These are phyloP conservation scores for Xenoacremonium recifei DNA, from an alignment of 2,329 filamentous ascomycete species.

Conservation along the genomic window DNA sequence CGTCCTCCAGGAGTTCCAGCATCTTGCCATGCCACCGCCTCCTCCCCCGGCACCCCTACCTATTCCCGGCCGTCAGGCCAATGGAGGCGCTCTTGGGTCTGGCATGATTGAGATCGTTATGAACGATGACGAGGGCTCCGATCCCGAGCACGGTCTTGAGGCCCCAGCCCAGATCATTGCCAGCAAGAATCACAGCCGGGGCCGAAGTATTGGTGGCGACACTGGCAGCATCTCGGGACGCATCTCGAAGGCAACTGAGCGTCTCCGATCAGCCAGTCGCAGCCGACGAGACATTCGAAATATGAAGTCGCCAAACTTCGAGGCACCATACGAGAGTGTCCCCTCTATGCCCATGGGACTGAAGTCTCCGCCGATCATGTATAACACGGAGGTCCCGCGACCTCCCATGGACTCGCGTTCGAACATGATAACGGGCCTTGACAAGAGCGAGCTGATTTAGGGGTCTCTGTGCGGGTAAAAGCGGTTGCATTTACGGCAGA, in stretches of 20 bases:
- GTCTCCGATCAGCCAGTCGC: constrained; percentile 59
- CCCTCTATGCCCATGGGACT: constrained; percentile 26
- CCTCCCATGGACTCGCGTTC: constrained; percentile 31
- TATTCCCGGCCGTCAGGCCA: constrained; percentile 36
- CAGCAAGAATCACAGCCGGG: constrained; percentile 49
- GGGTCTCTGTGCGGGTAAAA: constrained; percentile 9
- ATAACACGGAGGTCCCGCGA: constrained; percentile 35
- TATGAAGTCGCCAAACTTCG: constrained; percentile 26
- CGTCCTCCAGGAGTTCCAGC: constrained; percentile 61
- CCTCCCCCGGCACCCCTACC: constrained; percentile 60
- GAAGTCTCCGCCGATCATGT: constrained; percentile 36
- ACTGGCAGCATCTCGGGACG: constrained; percentile 52
- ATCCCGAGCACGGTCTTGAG: constrained; percentile 23
- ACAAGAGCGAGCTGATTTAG: constrained; percentile 57
- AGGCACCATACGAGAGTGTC: constrained; percentile 43
- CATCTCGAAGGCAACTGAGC: constrained; percentile 57
- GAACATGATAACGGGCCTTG: constrained; percentile 49
- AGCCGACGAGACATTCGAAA: constrained; percentile 43
- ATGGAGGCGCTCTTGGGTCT: constrained; percentile 47
- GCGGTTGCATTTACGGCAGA: constrained; percentile 6
- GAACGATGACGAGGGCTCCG: constrained; percentile 52
- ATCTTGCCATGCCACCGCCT: constrained; percentile 59
- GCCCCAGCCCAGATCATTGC: constrained; percentile 35
- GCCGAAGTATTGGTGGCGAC: constrained; percentile 55
- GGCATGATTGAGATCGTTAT: constrained; percentile 66